Evolutionary conservation across 2,329 filamentous ascomycete species (phyloP).

Genomic region (Aspergillus latus): DNA sequence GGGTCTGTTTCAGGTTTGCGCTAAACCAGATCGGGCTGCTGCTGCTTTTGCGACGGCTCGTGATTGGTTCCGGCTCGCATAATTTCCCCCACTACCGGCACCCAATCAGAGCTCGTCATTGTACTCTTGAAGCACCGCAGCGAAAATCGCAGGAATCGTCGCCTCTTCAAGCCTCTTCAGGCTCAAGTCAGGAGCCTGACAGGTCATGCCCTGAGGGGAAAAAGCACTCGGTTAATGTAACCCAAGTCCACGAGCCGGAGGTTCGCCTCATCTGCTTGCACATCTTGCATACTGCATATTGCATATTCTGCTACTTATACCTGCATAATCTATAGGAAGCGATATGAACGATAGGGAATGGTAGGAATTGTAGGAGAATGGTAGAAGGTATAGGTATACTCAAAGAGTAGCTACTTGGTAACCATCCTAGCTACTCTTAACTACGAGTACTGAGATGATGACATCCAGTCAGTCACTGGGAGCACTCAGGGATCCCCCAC

Average conservation of each 20-base stretch:
- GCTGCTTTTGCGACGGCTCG: not conserved
- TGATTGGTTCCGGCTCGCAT: slow-evolving; percentile 10
- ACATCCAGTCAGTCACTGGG: not conserved
- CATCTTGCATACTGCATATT: not conserved
- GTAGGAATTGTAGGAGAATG: too few species aligned
- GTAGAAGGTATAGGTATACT: too few species aligned
- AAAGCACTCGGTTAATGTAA: not conserved
- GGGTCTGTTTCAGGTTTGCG: slow-evolving; percentile 17
- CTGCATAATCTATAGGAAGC: too few species aligned
- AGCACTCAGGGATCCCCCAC: slow-evolving; percentile 3
- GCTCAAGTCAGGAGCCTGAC: not conserved
- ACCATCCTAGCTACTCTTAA: too few species aligned
- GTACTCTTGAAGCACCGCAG: not conserved
- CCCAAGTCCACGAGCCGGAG: not conserved
- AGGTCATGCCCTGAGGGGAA: not conserved
- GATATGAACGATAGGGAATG: too few species aligned
- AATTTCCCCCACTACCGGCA: not conserved
- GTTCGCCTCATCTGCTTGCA: not conserved
- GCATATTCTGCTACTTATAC: too few species aligned
- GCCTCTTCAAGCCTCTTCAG: not conserved
- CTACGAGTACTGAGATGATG: not conserved
- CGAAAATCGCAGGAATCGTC: not conserved
- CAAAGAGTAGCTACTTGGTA: too few species aligned
- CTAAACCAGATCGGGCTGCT: slow-evolving; percentile 12
- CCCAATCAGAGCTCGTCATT: not conserved